Evolutionary conservation across 352 stramenopile genomes (phyloP), one percentile per base, ranked within the genome.

Genomic region (Phytophthora megakarya): DNA sequence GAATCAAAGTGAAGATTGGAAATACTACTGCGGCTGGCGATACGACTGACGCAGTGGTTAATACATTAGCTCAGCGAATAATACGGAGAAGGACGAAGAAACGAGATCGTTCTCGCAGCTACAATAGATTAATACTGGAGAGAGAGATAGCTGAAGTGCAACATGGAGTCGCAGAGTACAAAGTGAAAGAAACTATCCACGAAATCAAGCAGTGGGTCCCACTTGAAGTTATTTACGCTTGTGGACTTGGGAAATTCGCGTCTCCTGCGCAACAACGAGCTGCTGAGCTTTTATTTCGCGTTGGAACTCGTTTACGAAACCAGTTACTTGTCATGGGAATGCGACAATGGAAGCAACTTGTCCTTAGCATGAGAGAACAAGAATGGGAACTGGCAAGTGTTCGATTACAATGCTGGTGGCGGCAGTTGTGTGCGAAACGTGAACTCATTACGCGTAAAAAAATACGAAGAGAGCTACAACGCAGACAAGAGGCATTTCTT

Each of bases 151-250:
- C 42, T 2, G 39, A 74, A n/a, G 19, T 40, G 3, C 50, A 72
- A 3, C 63, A 76, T 13, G 62, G 56, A 2, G 61, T 28, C 0
- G 74, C 77, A 5, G 67, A 81, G 33, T 60, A 33, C 16, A 74
- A 76, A 12, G 68, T 88, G 1, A 71, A 80, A 5, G 58, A 78
- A 43, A 76, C 74, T 1, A 70, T 89, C 12, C 22, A 59, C 3
- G 80, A 88, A 22, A 78, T 92, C 47, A 79, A 72, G 33, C 72
- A 80, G 32, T 86, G 70, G 63, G 63, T 92, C 5, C 80, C 83
- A 7, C 73, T 92, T 8, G 83, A 92, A 21, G 67, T 87, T 15
- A 78, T 92, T 49, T 90, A 92, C 32, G 71, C 70, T 15, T 76
- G 80, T 49, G 83, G 83, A 0, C 48, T 84, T 0, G 83, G 80